Conservation (phyloP, 805 yeast species). For the Saccharomyces jurei region DNA sequence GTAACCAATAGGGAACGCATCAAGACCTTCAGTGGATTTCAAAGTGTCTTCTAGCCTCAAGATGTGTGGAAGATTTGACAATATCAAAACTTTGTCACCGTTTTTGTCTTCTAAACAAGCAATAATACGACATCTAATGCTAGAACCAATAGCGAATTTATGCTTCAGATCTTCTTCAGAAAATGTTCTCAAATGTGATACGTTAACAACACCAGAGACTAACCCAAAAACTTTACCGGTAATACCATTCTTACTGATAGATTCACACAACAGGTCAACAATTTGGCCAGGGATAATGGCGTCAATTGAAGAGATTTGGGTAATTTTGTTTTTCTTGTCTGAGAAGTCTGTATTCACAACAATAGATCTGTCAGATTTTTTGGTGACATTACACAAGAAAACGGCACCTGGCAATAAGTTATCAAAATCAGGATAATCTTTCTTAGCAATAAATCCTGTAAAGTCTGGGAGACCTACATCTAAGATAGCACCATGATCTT, state of each 20-base stretch:
- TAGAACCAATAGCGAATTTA: conserved; percentile 60
- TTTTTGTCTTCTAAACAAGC: conserved; percentile 47
- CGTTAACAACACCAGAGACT: conserved; percentile 60
- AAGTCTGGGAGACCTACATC: conserved; percentile 54
- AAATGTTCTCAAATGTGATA: conserved; percentile 53
- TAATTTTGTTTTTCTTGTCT: conserved; percentile 39
- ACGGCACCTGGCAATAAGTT: conserved; percentile 55
- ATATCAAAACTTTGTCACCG: conserved; percentile 50
- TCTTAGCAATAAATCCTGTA: conserved; percentile 69
- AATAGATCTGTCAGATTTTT: conserved; percentile 37
- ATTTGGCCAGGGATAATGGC: conserved; percentile 79
- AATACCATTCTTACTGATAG: conserved; percentile 53
- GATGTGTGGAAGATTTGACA: conserved; percentile 52
- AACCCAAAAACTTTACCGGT: conserved; percentile 68
- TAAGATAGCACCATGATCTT: conserved; percentile 85
- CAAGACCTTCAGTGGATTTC: conserved; percentile 34
- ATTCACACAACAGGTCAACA: conserved; percentile 65
- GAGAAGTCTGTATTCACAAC: conserved; percentile 46
- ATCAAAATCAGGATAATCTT: conserved; percentile 43
- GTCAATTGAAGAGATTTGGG: conserved; percentile 63
- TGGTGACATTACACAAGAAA: conserved; percentile 50
- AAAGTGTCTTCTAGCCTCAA: conserved; percentile 22
- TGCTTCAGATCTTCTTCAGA: conserved; percentile 44
- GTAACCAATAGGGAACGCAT: conserved; percentile 76
- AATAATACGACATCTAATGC: conserved; percentile 59